These are phyloP conservation scores for Dryadomyces sulphureus DNA, from an alignment of 2,329 filamentous ascomycete genomes.

Conservation along the genomic window DNA sequence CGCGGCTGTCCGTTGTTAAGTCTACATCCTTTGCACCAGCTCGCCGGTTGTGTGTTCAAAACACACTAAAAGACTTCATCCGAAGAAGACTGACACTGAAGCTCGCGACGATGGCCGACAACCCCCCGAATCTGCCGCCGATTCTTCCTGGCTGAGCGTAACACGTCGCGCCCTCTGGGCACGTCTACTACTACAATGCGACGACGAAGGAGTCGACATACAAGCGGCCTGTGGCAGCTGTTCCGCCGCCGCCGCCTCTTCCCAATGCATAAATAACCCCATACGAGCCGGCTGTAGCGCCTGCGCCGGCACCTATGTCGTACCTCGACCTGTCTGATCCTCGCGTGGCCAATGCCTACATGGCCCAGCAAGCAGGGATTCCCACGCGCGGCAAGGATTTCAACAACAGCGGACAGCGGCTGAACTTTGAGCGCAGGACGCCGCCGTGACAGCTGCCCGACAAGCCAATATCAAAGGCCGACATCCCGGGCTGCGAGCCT, in stretches of 20 bases:
- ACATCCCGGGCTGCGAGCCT: slow-evolving; percentile 67
- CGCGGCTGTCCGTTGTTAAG: too few species aligned
- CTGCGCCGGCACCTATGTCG: slow-evolving; percentile 15
- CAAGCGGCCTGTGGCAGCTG: slow-evolving; percentile 43
- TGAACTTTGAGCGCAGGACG: slow-evolving; percentile 18
- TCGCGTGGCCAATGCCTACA: slow-evolving; percentile 43
- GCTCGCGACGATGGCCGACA: slow-evolving; percentile 68
- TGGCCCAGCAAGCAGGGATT: slow-evolving; percentile 29
- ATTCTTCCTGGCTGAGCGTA: slow-evolving; percentile 81
- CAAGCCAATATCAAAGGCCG: slow-evolving; percentile 63
- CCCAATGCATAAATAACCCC: slow-evolving; percentile 4
- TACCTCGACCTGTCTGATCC: slow-evolving; percentile 33
- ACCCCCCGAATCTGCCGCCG: slow-evolving; percentile 23
- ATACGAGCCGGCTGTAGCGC: background rate
- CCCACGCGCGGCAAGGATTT: background rate
- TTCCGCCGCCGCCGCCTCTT: slow-evolving; percentile 18
- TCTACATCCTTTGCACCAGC: too few species aligned
- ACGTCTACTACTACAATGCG: slow-evolving; percentile 78
- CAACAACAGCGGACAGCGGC: background rate
- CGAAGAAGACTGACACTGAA: too few species aligned
- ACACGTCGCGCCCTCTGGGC: slow-evolving; percentile 76
- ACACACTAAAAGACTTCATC: too few species aligned
- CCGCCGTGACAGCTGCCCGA: slow-evolving; percentile 38
- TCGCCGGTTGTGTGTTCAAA: too few species aligned
- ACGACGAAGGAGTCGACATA: slow-evolving; percentile 79